phyloP scores from a whole-genome alignment of 2,329 filamentous ascomycete genomes.

The Massarina eburnea region DNA sequence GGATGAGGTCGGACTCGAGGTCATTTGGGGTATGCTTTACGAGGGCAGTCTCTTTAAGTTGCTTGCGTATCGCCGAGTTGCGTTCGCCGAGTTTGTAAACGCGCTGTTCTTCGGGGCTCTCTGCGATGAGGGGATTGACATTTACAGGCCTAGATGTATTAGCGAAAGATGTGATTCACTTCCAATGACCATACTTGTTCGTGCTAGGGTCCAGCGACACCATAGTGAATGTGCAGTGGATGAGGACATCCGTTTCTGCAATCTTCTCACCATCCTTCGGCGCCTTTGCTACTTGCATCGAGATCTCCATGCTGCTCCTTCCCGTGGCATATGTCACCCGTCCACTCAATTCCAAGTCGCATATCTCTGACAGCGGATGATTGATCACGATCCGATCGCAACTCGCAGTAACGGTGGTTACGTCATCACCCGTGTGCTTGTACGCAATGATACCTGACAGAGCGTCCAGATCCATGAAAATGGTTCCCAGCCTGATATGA shows the following conservation, averaged over 20 bases:
- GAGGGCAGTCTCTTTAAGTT: slow-evolving; percentile 60
- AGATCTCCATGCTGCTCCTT: slow-evolving; percentile 72
- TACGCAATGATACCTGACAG: slow-evolving; percentile 74
- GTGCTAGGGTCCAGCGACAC: slow-evolving; percentile 70
- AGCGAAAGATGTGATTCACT: not conserved
- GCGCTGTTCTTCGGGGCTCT: slow-evolving; percentile 65
- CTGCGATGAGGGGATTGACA: slow-evolving; percentile 62
- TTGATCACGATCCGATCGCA: slow-evolving; percentile 68
- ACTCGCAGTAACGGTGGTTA: slow-evolving; percentile 65
- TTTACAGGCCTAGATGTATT: slow-evolving; percentile 55
- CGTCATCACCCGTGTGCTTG: slow-evolving; percentile 67
- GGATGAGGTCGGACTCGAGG: slow-evolving; percentile 70
- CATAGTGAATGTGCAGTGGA: slow-evolving; percentile 78
- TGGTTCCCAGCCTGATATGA: slow-evolving; percentile 69
- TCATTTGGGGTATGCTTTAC: slow-evolving; percentile 69
- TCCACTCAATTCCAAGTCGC: slow-evolving; percentile 73
- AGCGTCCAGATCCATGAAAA: slow-evolving; percentile 81
- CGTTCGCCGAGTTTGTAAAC: slow-evolving; percentile 65
- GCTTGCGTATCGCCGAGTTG: slow-evolving; percentile 68
- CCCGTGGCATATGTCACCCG: slow-evolving; percentile 72
- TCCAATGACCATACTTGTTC: slow-evolving; percentile 53
- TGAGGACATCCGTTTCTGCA: slow-evolving; percentile 63
- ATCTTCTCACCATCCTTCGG: slow-evolving; percentile 59
- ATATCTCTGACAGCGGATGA: slow-evolving; percentile 73
- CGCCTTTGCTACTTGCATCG: slow-evolving; percentile 71